phyloP scores from a whole-genome alignment of 305 asterid genomes.

The Striga hermonthica region DNA sequence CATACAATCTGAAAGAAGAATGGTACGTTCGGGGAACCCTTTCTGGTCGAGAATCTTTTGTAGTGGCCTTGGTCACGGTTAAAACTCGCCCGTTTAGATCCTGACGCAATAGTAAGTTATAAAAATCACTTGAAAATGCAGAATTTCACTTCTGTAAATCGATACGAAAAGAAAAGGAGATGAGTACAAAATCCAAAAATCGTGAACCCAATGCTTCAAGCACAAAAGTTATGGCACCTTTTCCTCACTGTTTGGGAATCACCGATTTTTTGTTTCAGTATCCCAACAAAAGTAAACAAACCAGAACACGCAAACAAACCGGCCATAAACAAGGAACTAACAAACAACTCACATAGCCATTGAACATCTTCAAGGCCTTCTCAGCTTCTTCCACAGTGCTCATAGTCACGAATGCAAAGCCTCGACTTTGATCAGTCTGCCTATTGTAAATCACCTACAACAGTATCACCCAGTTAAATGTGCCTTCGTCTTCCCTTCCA shows the following conservation, averaged over 20 bases:
- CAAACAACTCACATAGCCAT: slow-evolving; percentile 56
- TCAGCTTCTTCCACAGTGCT: slow-evolving; percentile 85
- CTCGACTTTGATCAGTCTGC: slow-evolving; percentile 84
- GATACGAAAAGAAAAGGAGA: no score
- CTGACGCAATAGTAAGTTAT: slow-evolving; percentile 37
- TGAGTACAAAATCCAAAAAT: no score
- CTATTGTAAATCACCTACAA: slow-evolving; percentile 82
- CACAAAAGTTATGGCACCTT: no score
- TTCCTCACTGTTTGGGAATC: no score
- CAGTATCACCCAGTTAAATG: neutral
- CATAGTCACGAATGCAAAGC: slow-evolving; percentile 94
- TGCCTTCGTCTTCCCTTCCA: neutral
- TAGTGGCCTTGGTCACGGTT: slow-evolving; percentile 91
- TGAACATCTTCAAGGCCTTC: slow-evolving; percentile 71
- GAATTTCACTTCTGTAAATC: no score
- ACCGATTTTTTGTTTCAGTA: no score
- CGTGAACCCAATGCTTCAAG: no score
- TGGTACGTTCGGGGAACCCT: slow-evolving; percentile 52
- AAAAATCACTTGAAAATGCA: slow-evolving; percentile 24
- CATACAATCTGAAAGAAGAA: slow-evolving; percentile 64
- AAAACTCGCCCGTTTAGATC: slow-evolving; percentile 70
- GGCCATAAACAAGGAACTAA: neutral
- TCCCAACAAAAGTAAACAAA: neutral
- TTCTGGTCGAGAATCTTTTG: slow-evolving; percentile 73
- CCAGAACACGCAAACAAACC: slow-evolving; percentile 3